Evolutionary conservation across 2,329 filamentous ascomycete species (phyloP).

Genomic region (Teratosphaeriaceae sp.): DNA sequence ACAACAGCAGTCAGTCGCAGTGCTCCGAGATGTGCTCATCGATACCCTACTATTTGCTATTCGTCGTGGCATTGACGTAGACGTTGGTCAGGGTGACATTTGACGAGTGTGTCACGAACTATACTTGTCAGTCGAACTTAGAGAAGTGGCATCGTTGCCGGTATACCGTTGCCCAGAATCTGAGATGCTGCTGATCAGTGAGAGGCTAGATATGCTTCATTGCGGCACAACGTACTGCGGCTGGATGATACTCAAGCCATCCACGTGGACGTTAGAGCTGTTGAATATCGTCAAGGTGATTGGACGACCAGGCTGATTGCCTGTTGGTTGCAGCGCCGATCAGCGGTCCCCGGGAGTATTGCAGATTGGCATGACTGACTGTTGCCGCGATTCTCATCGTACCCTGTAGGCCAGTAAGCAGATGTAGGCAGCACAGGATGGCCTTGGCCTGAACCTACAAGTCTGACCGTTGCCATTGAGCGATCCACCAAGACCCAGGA

Average conservation of each 20-base stretch:
- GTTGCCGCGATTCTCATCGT: slow-evolving; percentile 26
- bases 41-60: slow-evolving; percentile 11
- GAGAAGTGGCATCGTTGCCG: background rate
- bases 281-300: slow-evolving; percentile 47
- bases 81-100: slow-evolving; percentile 30
- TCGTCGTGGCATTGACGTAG: slow-evolving; percentile 45
- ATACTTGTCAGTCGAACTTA: slow-evolving; percentile 22
- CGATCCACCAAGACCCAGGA: slow-evolving; percentile 47
- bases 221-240: too few relatives aligned
- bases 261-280: slow-evolving; percentile 40
- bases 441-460: slow-evolving; percentile 29
- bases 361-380: too few relatives aligned
- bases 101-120: slow-evolving; percentile 17
- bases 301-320: slow-evolving; percentile 32
- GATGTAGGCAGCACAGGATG: slow-evolving; percentile 38
- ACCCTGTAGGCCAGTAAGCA: slow-evolving; percentile 36
- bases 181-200: too few relatives aligned
- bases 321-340: too few relatives aligned
- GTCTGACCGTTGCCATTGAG: slow-evolving; percentile 54
- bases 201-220: too few relatives aligned
- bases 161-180: slow-evolving; percentile 17
- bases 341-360: too few relatives aligned
- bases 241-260: slow-evolving; percentile 30
- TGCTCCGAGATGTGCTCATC: too few relatives aligned
- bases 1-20: too few relatives aligned